phyloP scores from a whole-genome alignment of 305 asterid genomes.

The Solanum hybrid region DNA sequence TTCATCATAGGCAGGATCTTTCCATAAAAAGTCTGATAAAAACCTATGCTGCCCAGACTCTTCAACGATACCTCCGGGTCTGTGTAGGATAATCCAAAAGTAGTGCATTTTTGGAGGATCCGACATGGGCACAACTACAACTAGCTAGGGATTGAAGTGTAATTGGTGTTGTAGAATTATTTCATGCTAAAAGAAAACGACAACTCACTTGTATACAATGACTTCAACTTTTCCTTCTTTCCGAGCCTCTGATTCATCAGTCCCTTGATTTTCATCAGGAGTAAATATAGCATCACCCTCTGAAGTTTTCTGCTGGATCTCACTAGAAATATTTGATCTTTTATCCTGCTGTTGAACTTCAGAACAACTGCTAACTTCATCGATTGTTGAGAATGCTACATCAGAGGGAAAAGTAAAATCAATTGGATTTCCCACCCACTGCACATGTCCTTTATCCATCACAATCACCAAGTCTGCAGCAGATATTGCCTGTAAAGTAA shows the following conservation, averaged over 20 bases:
- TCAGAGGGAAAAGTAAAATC: slow-evolving; percentile 44
- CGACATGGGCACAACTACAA: neutral
- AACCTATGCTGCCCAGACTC: neutral
- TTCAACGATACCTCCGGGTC: neutral
- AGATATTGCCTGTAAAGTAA: slow-evolving; percentile 58
- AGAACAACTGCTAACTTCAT: slow-evolving; percentile 32
- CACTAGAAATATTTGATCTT: slow-evolving; percentile 17
- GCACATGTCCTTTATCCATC: slow-evolving; percentile 75
- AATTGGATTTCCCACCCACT: slow-evolving; percentile 68
- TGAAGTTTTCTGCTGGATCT: slow-evolving; percentile 19
- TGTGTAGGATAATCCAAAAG: neutral
- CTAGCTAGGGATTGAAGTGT: neutral
- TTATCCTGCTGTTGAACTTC: slow-evolving; percentile 23
- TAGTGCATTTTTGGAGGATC: neutral
- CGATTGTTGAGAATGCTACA: slow-evolving; percentile 42
- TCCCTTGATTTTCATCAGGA: slow-evolving; percentile 36
- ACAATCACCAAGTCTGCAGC: slow-evolving; percentile 67
- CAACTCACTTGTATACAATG: slow-evolving; percentile 71
- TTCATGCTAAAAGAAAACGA: neutral
- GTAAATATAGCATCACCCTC: slow-evolving; percentile 33
- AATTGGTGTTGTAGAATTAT: neutral
- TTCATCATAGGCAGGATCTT: neutral
- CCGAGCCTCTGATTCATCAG: slow-evolving; percentile 56
- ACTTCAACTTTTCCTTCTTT: slow-evolving; percentile 89
- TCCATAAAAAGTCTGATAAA: neutral